Percentiles rank a stretch among this genome's conserved stretches.
Conservation (phyloP, 208 protist species). For the Trypanosoma congolense region DNA sequence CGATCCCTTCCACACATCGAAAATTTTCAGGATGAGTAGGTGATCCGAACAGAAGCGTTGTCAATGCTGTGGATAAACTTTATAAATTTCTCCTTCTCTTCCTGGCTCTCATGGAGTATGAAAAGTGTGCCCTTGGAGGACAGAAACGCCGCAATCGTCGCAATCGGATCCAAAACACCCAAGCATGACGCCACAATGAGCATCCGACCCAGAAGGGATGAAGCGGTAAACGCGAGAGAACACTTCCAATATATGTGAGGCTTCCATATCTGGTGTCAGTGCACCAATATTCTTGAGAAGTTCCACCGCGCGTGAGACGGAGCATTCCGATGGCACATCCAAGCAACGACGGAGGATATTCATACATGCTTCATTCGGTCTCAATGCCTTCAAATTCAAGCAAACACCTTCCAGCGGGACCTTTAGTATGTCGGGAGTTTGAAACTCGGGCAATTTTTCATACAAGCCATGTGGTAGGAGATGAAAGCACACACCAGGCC, state of each 20-base stretch:
- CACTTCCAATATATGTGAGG: conserved; percentile 74
- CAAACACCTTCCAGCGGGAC: conserved; percentile 84
- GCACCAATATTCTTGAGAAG: conserved; percentile 85
- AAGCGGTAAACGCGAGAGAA: conserved; percentile 81
- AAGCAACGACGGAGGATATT: conserved; percentile 74
- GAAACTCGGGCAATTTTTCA: conserved; percentile 85
- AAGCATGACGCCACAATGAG: conserved; percentile 85
- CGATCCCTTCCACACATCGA: conserved; percentile 59
- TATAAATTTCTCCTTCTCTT: conserved; percentile 37
- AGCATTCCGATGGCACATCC: conserved; percentile 50
- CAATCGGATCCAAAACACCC: conserved; percentile 80
- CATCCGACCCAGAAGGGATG: conserved; percentile 89
- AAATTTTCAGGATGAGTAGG: conserved; percentile 61
- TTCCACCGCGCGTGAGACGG: conserved; percentile 58
- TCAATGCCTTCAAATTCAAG: conserved; percentile 84
- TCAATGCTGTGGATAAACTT: conserved; percentile 52
- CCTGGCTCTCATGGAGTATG: conserved; percentile 65
- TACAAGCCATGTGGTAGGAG: conserved; percentile 70
- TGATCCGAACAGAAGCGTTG: conserved; percentile 66
- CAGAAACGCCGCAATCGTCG: conserved; percentile 83
- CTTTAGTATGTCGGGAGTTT: conserved; percentile 89
- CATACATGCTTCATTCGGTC: conserved; percentile 66
- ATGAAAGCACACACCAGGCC: conserved; percentile 76
- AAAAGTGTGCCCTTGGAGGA: conserved; percentile 84
- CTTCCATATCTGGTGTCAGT: conserved; percentile 63